Conservation (phyloP, 257 asterid genomes). For the Leptodermis oblonga region DNA sequence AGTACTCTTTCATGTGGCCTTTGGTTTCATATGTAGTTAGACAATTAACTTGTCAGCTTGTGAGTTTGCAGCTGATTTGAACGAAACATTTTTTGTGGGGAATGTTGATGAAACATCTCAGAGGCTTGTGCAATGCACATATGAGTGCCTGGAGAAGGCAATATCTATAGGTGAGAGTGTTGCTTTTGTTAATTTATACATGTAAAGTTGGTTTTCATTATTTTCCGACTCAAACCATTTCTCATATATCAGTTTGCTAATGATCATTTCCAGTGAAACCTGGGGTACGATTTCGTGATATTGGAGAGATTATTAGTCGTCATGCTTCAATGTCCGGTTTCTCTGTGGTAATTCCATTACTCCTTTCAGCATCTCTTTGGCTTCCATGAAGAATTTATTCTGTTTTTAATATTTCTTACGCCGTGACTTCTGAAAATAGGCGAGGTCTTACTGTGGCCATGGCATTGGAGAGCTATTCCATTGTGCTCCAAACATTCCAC, state of each 20-base stretch:
- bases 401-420: neutral
- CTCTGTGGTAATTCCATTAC: slow-evolving; percentile 64
- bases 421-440: slow-evolving; percentile 38
- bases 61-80: slow-evolving; percentile 75
- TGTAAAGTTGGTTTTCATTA: neutral
- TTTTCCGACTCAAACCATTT: neutral
- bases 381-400: slow-evolving; percentile 3
- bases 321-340: slow-evolving; percentile 92
- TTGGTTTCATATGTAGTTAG: slow-evolving; percentile 4
- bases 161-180: slow-evolving; percentile 69
- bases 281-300: slow-evolving; percentile 87
- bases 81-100: slow-evolving; percentile 93
- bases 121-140: slow-evolving; percentile 81
- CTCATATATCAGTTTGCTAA: neutral
- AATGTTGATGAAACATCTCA: slow-evolving; percentile 84
- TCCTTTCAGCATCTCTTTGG: neutral
- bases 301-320: slow-evolving; percentile 85
- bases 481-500: slow-evolving; percentile 97
- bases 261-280: slow-evolving; percentile 66
- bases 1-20: neutral
- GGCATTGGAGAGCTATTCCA: slow-evolving; percentile 98
- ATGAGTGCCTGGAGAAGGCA: slow-evolving; percentile 94
- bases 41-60: slow-evolving; percentile 9
- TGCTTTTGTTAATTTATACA: neutral
- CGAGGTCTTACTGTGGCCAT: slow-evolving; percentile 86